These are phyloP conservation scores for Chrysoporthe deuterocubensis DNA, from an alignment of 2,329 filamentous ascomycete genomes.

Conservation along the genomic window DNA sequence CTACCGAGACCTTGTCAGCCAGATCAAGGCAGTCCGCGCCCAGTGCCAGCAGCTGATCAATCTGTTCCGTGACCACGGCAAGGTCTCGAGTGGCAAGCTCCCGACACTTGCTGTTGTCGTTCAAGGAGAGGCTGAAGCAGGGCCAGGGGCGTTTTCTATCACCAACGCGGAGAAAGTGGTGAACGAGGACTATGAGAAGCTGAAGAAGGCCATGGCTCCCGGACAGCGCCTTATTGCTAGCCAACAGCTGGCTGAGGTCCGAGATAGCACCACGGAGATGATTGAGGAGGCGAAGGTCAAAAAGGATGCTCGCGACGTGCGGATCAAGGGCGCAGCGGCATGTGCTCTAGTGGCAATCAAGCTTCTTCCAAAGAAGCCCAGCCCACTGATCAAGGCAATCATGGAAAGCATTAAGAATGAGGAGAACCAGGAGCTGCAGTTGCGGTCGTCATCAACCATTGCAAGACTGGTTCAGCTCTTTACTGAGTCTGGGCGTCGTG, in stretches of 20 bases:
- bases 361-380: conserved; percentile 89
- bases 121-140: conserved; percentile 89
- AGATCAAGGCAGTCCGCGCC: conserved; percentile 84
- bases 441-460: conserved; percentile 82
- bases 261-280: conserved; percentile 68
- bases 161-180: conserved; percentile 87
- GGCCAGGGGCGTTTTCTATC: conserved; percentile 90
- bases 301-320: conserved; percentile 82
- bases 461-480: conserved; percentile 86
- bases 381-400: conserved; percentile 89
- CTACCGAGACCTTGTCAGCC: conserved; percentile 90
- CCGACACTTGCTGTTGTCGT: conserved; percentile 87
- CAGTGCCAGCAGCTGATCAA: conserved; percentile 91
- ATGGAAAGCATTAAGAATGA: conserved; percentile 99
- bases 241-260: conserved; percentile 78
- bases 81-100: conserved; percentile 74
- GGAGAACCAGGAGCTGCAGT: conserved; percentile 86
- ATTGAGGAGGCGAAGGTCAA: conserved; percentile 79
- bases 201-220: conserved; percentile 88
- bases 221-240: conserved; percentile 84
- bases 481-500: conserved; percentile 76
- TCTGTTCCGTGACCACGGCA: conserved; percentile 88
- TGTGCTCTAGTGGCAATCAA: conserved; percentile 88
- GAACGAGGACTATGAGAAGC: conserved; percentile 79
- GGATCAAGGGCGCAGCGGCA: conserved; percentile 84